phyloP scores from a whole-genome alignment of 2,329 filamentous ascomycete genomes.

The Talaromyces verruculosus region DNA sequence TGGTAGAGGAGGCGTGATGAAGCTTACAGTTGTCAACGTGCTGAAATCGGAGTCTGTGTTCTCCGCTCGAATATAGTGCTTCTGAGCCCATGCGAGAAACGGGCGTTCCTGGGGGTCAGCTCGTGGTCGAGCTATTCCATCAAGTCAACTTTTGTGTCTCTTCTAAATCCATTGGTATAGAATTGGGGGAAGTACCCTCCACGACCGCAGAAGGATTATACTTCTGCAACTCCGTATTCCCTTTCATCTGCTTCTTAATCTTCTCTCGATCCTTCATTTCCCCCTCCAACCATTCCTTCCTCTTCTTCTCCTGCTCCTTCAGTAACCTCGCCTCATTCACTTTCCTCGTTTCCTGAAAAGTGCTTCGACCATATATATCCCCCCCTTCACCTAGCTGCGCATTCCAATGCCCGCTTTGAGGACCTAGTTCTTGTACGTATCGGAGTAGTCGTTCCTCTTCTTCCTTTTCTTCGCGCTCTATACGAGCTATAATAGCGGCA shows the following conservation, averaged over 20 bases:
- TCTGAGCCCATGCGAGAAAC: conserved; percentile 45
- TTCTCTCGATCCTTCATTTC: conserved; percentile 46
- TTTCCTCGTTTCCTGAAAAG: conserved; percentile 41
- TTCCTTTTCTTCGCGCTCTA: conserved; percentile 42
- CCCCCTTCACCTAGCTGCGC: conserved; percentile 43
- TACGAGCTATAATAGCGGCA: conserved; percentile 48
- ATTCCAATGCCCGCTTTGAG: conserved; percentile 47
- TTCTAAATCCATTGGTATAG: neutral
- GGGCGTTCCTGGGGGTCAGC: conserved; percentile 43
- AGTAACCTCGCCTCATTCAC: conserved; percentile 42
- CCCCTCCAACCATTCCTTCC: conserved; percentile 54
- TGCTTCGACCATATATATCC: conserved; percentile 45
- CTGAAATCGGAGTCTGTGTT: conserved; percentile 35
- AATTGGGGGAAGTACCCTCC: conserved; percentile 32
- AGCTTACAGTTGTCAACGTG: conserved; percentile 38
- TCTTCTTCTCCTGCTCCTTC: conserved; percentile 49
- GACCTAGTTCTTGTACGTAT: conserved; percentile 44
- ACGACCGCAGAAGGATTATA: conserved; percentile 37
- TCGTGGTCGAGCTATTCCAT: conserved; percentile 37
- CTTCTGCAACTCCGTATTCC: conserved; percentile 39
- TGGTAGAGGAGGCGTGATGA: neutral
- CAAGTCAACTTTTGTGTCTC: neutral
- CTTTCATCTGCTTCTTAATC: conserved; percentile 33
- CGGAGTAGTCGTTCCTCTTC: conserved; percentile 39
- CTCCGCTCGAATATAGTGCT: conserved; percentile 42